These are phyloP conservation scores for Talaromyces sp. DNA, from an alignment of 2,329 filamentous ascomycete species.

Conservation along the genomic window DNA sequence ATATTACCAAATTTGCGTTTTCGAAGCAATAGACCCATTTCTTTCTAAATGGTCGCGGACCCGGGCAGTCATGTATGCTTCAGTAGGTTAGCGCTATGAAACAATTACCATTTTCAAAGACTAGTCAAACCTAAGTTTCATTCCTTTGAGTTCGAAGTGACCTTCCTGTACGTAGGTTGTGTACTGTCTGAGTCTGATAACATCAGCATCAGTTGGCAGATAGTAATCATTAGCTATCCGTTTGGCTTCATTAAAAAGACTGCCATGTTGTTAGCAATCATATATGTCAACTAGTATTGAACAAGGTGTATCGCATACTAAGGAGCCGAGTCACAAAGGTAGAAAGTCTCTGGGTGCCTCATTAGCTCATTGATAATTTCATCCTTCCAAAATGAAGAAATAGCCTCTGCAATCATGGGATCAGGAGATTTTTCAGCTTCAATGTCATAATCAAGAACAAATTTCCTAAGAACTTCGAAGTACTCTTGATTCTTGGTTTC, in stretches of 20 bases:
- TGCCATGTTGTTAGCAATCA: neutral
- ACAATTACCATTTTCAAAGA: neutral
- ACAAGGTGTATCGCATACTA: neutral
- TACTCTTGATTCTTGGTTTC: neutral
- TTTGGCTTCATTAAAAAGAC: slow-evolving; percentile 2
- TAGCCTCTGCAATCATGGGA: neutral
- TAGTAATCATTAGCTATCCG: neutral
- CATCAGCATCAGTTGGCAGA: neutral
- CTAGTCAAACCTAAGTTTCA: neutral
- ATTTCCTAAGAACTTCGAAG: neutral
- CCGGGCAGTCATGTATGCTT: neutral
- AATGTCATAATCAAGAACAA: neutral
- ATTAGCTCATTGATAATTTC: neutral
- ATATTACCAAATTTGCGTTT: neutral
- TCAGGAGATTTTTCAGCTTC: neutral
- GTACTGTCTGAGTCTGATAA: neutral
- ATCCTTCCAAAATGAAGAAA: slow-evolving; percentile 1
- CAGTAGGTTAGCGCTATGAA: neutral
- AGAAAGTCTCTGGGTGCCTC: neutral
- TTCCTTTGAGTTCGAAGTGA: neutral
- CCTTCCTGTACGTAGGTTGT: neutral
- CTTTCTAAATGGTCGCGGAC: neutral
- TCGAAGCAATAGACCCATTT: neutral
- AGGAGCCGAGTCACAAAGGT: neutral
- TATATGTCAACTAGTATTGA: neutral